A percentile compares a stretch with the other conserved stretches of the same genome.
These are phyloP conservation scores for Camellia oleifera DNA, from an alignment of 179 eudicot genomes.

Conservation along the genomic window DNA sequence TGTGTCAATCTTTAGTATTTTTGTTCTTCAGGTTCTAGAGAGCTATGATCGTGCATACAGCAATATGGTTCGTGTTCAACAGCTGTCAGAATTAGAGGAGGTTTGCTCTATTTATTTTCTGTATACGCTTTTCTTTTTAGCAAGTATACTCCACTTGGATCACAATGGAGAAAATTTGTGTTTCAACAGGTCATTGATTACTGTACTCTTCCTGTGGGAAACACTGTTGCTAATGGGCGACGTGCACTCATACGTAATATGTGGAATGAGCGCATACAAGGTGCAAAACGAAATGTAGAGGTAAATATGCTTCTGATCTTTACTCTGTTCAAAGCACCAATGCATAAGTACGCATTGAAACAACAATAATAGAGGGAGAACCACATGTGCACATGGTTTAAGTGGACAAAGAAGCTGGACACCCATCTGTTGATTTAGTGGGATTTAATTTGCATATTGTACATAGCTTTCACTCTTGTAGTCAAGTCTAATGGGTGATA, in stretches of 20 bases:
- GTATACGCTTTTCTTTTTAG: background rate
- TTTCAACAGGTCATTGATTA: slow-evolving; percentile 83
- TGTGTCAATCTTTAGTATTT: background rate
- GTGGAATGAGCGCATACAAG: slow-evolving; percentile 98
- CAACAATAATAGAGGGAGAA: too few relatives aligned
- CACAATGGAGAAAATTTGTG: background rate
- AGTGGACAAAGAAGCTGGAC: too few relatives aligned
- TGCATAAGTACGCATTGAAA: too few relatives aligned
- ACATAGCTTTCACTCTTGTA: too few relatives aligned
- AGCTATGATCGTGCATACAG: slow-evolving; percentile 97
- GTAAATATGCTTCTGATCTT: slow-evolving; percentile 27
- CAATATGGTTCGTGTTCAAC: slow-evolving; percentile 99
- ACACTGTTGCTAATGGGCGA: slow-evolving; percentile 85
- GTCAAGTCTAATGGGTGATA: too few relatives aligned
- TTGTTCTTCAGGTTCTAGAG: slow-evolving; percentile 66
- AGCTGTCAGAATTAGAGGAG: slow-evolving; percentile 95
- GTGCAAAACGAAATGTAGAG: slow-evolving; percentile 93
- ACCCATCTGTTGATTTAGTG: too few relatives aligned
- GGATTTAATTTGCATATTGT: too few relatives aligned
- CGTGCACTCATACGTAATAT: slow-evolving; percentile 86
- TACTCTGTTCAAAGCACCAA: too few relatives aligned
- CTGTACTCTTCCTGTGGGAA: slow-evolving; percentile 80
- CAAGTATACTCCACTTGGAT: too few relatives aligned
- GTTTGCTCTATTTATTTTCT: slow-evolving; percentile 32
- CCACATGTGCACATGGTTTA: too few relatives aligned